Conservation (phyloP, 1,284 basidiomycete species). For the Termitomyces sp. region DNA sequence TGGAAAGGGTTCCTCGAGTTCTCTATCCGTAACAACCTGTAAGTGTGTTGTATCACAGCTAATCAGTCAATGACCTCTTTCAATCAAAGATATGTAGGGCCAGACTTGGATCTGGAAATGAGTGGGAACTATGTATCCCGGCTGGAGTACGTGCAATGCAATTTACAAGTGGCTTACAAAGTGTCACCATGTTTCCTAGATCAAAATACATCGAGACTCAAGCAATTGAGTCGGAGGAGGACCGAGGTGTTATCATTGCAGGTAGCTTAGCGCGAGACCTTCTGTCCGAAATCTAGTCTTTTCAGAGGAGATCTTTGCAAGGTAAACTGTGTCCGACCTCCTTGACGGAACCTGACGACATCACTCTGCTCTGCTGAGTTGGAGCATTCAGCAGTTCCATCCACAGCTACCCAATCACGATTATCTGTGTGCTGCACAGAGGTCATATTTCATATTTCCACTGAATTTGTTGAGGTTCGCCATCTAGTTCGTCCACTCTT, state of each 20-base stretch:
- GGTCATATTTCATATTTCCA: background rate
- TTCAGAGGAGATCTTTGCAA: background rate
- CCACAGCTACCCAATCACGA: background rate
- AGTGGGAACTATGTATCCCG: conserved; percentile 42
- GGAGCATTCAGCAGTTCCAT: background rate
- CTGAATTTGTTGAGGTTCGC: background rate
- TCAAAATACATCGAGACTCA: conserved; percentile 11
- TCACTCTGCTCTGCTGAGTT: background rate
- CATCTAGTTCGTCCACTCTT: conserved; percentile 20
- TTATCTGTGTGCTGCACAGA: background rate
- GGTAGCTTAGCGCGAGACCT: conserved; percentile 14
- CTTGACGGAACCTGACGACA: background rate
- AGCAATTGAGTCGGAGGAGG: conserved; percentile 14
- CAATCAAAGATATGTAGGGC: conserved; percentile 33
- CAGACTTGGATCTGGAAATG: conserved; percentile 33
- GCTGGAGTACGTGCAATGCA: conserved; percentile 32
- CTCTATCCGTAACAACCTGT: conserved; percentile 35
- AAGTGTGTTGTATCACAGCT: background rate
- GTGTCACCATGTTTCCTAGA: background rate
- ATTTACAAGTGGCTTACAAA: background rate
- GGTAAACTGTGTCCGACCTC: background rate
- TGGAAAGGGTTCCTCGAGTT: conserved; percentile 45
- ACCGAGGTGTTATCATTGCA: conserved; percentile 14
- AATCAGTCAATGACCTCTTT: background rate
- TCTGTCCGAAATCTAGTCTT: conserved; percentile 7